These are phyloP conservation scores for Heteromeles arbutifolia DNA, from an alignment of 306 rosid genomes.

Conservation along the genomic window DNA sequence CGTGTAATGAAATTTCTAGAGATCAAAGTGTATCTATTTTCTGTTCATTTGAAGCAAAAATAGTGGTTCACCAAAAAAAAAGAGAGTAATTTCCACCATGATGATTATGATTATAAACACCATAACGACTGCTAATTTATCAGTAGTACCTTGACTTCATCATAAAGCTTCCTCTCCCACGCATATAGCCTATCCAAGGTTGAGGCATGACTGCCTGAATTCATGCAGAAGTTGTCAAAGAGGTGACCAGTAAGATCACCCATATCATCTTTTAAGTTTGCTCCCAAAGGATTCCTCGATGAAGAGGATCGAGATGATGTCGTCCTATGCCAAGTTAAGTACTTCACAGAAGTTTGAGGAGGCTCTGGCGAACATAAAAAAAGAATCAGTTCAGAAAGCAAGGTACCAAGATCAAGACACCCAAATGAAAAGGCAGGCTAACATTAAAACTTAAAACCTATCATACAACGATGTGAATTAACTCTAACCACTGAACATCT, in stretches of 20 bases:
- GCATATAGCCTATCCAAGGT: slow-evolving; percentile 94
- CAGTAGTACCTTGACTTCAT: slow-evolving; percentile 86
- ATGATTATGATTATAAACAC: not conserved
- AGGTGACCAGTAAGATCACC: slow-evolving; percentile 50
- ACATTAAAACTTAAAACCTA: not conserved
- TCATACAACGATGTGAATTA: not conserved
- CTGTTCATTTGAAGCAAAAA: not conserved
- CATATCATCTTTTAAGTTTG: slow-evolving; percentile 52
- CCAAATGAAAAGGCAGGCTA: not conserved
- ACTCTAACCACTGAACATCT: not conserved
- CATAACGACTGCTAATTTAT: slow-evolving; percentile 10
- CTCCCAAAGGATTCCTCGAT: slow-evolving; percentile 71
- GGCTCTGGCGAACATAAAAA: slow-evolving; percentile 43
- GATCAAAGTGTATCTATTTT: not conserved
- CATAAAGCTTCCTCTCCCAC: slow-evolving; percentile 96
- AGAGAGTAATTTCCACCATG: not conserved
- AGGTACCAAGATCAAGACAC: not conserved
- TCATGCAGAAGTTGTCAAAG: slow-evolving; percentile 71
- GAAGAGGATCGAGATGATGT: slow-evolving; percentile 82
- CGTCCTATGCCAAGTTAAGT: slow-evolving; percentile 89
- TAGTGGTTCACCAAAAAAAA: not conserved
- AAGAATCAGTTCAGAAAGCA: slow-evolving; percentile 18
- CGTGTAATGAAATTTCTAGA: not conserved
- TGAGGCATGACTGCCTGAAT: slow-evolving; percentile 89
- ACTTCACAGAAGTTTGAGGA: slow-evolving; percentile 56